Evolutionary conservation across 2,329 filamentous ascomycete genomes (phyloP).

Genomic region (Neurospora sp.): DNA sequence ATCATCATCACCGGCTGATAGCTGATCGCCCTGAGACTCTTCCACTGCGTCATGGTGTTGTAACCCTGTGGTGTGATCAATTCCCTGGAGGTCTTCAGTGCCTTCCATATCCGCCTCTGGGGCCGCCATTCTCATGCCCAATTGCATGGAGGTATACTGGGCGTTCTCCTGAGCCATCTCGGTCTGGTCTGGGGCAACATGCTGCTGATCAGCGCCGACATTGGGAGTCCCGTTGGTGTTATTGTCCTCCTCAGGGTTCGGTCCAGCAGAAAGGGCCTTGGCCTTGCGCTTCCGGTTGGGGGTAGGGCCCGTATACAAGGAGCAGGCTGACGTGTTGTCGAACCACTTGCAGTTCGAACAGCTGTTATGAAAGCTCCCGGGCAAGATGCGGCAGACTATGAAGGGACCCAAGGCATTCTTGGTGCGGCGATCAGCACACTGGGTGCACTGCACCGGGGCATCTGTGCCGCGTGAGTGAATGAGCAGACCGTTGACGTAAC

Average conservation of each 20-base stretch:
- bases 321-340: constrained; percentile 19
- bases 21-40: neutral
- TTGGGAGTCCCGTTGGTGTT: neutral
- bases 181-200: neutral
- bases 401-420: constrained; percentile 20
- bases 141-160: neutral
- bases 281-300: constrained; percentile 21
- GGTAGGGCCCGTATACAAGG: constrained; percentile 19
- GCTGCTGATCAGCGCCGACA: neutral
- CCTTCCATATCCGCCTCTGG: constrained; percentile 1
- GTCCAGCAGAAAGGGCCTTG: constrained; percentile 7
- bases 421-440: constrained; percentile 15
- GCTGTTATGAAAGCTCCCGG: constrained; percentile 17
- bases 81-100: neutral
- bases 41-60: neutral
- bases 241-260: neutral
- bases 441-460: constrained; percentile 10
- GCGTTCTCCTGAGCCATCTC: neutral
- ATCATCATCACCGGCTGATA: neutral
- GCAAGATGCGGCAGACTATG: constrained; percentile 15
- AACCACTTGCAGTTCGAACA: constrained; percentile 24
- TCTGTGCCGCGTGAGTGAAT: constrained; percentile 21
- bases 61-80: neutral
- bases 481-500: constrained; percentile 21
- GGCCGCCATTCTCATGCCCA: neutral